A percentile compares a stretch with the other conserved stretches of the same genome.
phyloP scores from a whole-genome alignment of 352 stramenopile species.

The Phytophthora pistaciae region DNA sequence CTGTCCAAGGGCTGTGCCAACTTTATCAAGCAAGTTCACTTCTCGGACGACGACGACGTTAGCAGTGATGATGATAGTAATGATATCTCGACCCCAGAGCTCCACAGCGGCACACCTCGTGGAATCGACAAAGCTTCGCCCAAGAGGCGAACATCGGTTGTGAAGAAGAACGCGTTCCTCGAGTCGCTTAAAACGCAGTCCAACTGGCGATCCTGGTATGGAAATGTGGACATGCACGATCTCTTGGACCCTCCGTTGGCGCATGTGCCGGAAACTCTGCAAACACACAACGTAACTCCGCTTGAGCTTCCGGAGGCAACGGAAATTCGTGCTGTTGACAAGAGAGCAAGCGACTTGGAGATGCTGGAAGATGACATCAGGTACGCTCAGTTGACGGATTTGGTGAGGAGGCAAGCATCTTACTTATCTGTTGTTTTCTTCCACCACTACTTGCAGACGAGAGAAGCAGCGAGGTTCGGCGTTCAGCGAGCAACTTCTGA shows the following conservation, averaged over 20 bases:
- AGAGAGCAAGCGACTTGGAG: slow-evolving; percentile 35
- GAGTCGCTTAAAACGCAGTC: slow-evolving; percentile 53
- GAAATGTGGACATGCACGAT: slow-evolving; percentile 43
- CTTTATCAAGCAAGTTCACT: slow-evolving; percentile 66
- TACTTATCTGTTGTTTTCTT: not conserved
- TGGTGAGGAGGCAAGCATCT: not conserved
- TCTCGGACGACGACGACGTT: slow-evolving; percentile 35
- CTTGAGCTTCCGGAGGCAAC: slow-evolving; percentile 18
- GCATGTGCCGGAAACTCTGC: slow-evolving; percentile 38
- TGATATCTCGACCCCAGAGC: not conserved
- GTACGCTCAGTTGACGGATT: slow-evolving; percentile 21
- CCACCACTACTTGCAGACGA: slow-evolving; percentile 7
- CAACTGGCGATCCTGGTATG: slow-evolving; percentile 74
- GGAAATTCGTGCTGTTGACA: not conserved
- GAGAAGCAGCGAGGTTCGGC: slow-evolving; percentile 54
- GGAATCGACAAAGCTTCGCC: slow-evolving; percentile 17
- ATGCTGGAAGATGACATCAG: slow-evolving; percentile 59
- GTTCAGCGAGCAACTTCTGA: slow-evolving; percentile 64
- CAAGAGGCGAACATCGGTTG: slow-evolving; percentile 20
- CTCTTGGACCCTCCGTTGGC: slow-evolving; percentile 64
- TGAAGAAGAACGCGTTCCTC: slow-evolving; percentile 57
- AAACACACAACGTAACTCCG: slow-evolving; percentile 15
- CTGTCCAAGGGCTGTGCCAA: slow-evolving; percentile 69
- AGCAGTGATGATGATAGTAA: slow-evolving; percentile 10
- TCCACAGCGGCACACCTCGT: not conserved